A percentile compares a stretch with the other conserved stretches of the same genome.
Conservation (phyloP, 495 filamentous ascomycete species). For the Aspergillus panamensis region DNA sequence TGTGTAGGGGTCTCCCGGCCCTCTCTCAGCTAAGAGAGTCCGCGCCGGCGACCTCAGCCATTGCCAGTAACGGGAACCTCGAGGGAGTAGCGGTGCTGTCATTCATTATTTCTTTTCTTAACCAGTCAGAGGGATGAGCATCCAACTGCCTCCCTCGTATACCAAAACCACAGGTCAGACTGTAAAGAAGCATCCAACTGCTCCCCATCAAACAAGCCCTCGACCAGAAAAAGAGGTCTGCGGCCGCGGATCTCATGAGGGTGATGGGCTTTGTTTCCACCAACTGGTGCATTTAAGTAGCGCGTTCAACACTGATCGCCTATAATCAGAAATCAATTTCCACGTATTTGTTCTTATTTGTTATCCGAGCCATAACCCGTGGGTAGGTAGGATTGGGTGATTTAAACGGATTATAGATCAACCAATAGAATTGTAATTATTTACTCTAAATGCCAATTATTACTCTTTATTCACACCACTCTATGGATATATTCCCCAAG, state of each 20-base stretch:
- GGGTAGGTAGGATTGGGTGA: too few species aligned
- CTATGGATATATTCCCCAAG: not conserved
- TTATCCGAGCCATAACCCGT: too few species aligned
- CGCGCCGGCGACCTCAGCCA: conserved; percentile 17
- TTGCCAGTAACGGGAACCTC: conserved; percentile 8
- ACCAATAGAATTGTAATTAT: not conserved
- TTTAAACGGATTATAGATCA: not conserved
- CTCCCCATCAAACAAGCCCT: conserved; percentile 45
- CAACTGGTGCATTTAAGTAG: conserved; percentile 10
- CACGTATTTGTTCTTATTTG: not conserved
- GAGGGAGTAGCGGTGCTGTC: conserved; percentile 42
- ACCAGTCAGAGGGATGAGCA: conserved; percentile 49
- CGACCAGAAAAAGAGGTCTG: conserved; percentile 1
- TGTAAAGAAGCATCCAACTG: conserved; percentile 53
- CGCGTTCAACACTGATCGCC: conserved; percentile 13
- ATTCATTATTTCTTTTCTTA: conserved; percentile 40
- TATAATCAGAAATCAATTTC: conserved; percentile 9
- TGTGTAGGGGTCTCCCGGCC: conserved; percentile 7
- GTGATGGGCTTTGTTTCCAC: conserved; percentile 24
- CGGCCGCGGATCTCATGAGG: conserved; percentile 11
- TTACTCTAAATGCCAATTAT: not conserved
- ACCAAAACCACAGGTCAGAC: conserved; percentile 36
- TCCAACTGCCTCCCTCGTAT: conserved; percentile 47
- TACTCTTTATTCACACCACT: not conserved
- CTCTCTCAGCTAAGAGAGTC: conserved; percentile 22